phyloP scores from a whole-genome alignment of 1,139 yeast genomes.

The Saccharomyces uvarum region DNA sequence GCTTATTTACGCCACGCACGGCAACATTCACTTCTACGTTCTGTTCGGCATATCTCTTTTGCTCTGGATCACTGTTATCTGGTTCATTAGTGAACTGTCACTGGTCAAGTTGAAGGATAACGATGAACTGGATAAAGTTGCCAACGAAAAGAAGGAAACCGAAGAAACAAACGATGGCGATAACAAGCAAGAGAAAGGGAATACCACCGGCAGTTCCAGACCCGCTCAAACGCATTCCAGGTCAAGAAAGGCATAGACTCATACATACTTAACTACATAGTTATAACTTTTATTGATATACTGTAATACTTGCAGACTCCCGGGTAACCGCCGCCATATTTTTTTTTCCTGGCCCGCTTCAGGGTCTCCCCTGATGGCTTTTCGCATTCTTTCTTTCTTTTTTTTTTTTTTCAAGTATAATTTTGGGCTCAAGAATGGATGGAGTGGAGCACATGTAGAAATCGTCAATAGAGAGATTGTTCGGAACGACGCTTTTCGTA shows the following conservation, averaged over 20 bases:
- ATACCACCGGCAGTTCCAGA: constrained; percentile 7
- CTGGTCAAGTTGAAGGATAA: constrained; percentile 40
- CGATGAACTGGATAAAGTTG: constrained; percentile 33
- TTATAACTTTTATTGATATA: neutral
- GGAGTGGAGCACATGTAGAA: neutral
- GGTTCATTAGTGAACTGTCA: constrained; percentile 77
- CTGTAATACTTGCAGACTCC: neutral
- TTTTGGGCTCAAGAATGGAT: neutral
- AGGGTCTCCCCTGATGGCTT: neutral
- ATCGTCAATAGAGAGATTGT: neutral
- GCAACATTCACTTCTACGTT: constrained; percentile 66
- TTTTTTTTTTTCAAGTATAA: neutral
- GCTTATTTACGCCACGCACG: constrained; percentile 56
- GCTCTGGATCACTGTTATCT: constrained; percentile 72
- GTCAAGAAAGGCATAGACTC: constrained; percentile 13
- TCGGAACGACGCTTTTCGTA: neutral
- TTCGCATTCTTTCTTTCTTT: neutral
- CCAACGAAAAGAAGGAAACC: constrained; percentile 2
- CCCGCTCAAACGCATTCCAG: constrained; percentile 8
- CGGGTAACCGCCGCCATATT: neutral
- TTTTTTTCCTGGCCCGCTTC: neutral
- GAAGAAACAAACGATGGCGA: constrained; percentile 2
- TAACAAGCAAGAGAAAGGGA: constrained; percentile 7
- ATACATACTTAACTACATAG: neutral
- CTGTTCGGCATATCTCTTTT: constrained; percentile 60